Base-by-base conservation (phyloP, 2,329 filamentous ascomycete species). In the Fusarium sp. region DNA sequence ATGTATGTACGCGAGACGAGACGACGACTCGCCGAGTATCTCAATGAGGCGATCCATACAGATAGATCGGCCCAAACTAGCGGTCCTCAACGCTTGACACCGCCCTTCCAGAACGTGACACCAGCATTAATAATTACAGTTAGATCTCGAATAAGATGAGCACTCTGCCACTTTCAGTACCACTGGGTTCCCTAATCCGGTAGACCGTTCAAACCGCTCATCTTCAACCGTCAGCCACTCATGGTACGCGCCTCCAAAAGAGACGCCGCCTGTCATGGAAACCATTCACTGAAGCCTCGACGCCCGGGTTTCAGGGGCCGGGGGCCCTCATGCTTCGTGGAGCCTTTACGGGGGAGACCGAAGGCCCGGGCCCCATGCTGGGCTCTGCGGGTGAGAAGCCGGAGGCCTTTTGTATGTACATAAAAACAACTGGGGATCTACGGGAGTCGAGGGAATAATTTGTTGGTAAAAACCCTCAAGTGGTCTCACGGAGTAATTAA, bases 101-200 rank as follows among this genome's bases (percentile, higher is more conserved):
- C 72, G 60, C 72, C 72, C 72, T 75, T 75, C 72, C 69, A 75
- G 69, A 75, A 75, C 69, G 58, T 57, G 59, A 59, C 66, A 54
- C 28, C 45, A 45, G 39, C 45, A 45, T 31, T 51, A 24, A 31
- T 31, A 48, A 24, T 24, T 35, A 24, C 48, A 51, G 48, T 33
- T 28, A 41, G 58, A 36, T 61, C 38, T 61, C 28, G 28, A 61
- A 42, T 56, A 56, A 61, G 31, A 47, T 61, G 55, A 58, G 24
- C 17, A 42, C 31, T 36, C 51, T 31, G 55, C 42, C 49, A 42
- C 38, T 39, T 42, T 56, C 52, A 66, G 35, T 62, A 26, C 28
- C 61, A n/a, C 28, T 64, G 64, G 65, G 49, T 69, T 64, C 44
- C 63, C 72, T 48, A 72, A 64, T 75, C 69, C 63, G 73, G 63